Base-by-base conservation (phyloP, 495 filamentous ascomycete genomes). In the Aspergillus carlsbadensis region DNA sequence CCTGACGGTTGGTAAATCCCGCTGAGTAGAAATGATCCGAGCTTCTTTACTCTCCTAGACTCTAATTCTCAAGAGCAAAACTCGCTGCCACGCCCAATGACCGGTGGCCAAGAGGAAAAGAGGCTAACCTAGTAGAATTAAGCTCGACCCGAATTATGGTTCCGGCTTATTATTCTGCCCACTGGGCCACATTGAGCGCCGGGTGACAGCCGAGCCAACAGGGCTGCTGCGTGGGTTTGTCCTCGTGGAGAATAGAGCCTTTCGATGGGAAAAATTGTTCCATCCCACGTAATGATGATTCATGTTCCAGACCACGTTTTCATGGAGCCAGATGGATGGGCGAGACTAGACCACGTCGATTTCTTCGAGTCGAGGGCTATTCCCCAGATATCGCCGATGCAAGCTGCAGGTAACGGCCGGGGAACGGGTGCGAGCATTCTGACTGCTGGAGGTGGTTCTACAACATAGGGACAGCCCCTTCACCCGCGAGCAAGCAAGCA, bases 61-160 rank as follows among this genome's bases (percentile, higher is more conserved):
- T 42, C 40, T 42, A n/a, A 40, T 40, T 34, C 11, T 14, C 37
- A 17, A 39, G 36, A 10, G 36, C 11, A 39, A 39, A 39, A 39
- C 4, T 39, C 36, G 4, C 36, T 14, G 11, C 36, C 13, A 39
- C 15, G 36, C 36, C 15, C 15, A 17, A 39, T 14, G 15, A 10
- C 11, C 11, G 13, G 36, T 14, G 15, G 15, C 5, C 11, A 39
- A 14, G 36, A 45, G 20, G 18, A 6, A 45, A 51, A 39, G 29
- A 48, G 35, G 31, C 45, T 48, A n/a, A n/a, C n/a, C n/a, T n/a
- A n/a, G n/a, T n/a, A 26, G 29, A 48, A 48, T 29, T 48, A 48
- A 48, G 45, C 45, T 48, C 31, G 45, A 29, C 45, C 20, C 45
- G 6, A 20, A 22, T 10, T 18, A n/a, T 11, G 18, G 8, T 21